Conservation (phyloP, 192 early-diverging fungal species). For the Podila epicladia region DNA sequence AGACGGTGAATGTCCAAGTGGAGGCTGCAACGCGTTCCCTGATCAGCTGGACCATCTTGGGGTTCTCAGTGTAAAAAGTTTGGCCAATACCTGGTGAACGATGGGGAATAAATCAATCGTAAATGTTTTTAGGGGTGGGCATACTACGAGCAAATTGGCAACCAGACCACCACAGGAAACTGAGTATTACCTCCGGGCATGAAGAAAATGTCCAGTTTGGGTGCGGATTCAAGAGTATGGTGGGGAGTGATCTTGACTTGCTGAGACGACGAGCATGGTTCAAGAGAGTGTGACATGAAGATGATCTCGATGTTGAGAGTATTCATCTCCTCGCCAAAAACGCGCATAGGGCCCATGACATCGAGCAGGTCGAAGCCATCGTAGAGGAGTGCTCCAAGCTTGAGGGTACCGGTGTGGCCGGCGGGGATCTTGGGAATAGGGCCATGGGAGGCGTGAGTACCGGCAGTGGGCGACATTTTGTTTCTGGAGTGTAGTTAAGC, state of each 20-base stretch:
- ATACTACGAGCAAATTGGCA: background rate
- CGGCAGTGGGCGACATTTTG: background rate
- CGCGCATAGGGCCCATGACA: constrained; percentile 6
- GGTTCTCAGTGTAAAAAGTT: constrained; percentile 8
- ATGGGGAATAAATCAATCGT: background rate
- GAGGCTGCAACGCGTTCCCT: constrained; percentile 10
- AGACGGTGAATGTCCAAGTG: constrained; percentile 55
- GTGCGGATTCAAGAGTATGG: constrained; percentile 31
- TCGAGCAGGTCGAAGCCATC: constrained; percentile 16
- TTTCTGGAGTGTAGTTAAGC: background rate
- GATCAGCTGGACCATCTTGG: constrained; percentile 6
- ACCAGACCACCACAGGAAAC: background rate
- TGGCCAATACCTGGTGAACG: constrained; percentile 1
- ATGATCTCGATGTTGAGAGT: constrained; percentile 31
- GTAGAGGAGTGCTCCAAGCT: constrained; percentile 9
- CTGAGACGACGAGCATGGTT: constrained; percentile 21
- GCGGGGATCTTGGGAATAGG: background rate
- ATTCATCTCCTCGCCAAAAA: constrained; percentile 23
- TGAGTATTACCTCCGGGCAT: constrained; percentile 45
- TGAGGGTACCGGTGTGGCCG: background rate
- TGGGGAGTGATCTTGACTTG: constrained; percentile 32
- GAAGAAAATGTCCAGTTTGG: constrained; percentile 42
- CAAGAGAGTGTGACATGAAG: constrained; percentile 12
- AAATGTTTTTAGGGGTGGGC: background rate
- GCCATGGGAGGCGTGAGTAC: background rate